A percentile compares a stretch with the other conserved stretches of the same genome.
Evolutionary conservation across 768 basidiomycete species (phyloP).

Genomic region (Leccinum imitatum): DNA sequence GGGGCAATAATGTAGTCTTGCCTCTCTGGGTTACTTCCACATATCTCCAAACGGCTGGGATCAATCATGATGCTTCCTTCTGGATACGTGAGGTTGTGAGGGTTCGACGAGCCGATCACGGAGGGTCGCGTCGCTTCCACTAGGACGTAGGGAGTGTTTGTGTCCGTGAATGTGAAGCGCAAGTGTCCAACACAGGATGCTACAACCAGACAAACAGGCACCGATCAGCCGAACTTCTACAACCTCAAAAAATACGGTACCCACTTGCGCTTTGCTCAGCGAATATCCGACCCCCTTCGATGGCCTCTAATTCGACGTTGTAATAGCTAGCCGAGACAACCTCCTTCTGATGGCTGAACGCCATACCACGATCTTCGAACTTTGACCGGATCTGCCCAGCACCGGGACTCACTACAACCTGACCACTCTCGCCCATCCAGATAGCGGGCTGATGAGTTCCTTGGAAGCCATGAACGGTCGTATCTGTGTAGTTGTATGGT

Average conservation of each 20-base stretch:
- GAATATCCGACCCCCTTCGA: conserved; percentile 48
- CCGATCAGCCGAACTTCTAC: conserved; percentile 1
- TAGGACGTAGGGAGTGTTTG: conserved; percentile 53
- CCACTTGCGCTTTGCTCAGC: conserved; percentile 64
- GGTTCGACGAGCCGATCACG: conserved; percentile 52
- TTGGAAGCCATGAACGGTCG: conserved; percentile 67
- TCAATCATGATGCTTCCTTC: conserved; percentile 50
- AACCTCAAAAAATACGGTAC: conserved; percentile 21
- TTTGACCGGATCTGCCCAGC: conserved; percentile 45
- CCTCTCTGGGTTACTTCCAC: conserved; percentile 63
- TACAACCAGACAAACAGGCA: conserved; percentile 24
- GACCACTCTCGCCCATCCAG: conserved; percentile 84
- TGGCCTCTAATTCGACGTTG: conserved; percentile 53
- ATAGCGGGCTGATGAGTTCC: conserved; percentile 85
- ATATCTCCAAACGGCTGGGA: conserved; percentile 46
- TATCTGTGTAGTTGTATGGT: conserved; percentile 66
- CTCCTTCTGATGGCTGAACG: conserved; percentile 54
- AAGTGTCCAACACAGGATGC: conserved; percentile 77
- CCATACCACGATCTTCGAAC: conserved; percentile 61
- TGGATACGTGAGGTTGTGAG: conserved; percentile 51
- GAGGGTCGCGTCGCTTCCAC: conserved; percentile 67
- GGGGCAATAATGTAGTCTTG: conserved; percentile 73
- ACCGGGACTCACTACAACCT: conserved; percentile 61
- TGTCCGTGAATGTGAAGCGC: conserved; percentile 60
- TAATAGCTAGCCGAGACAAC: conserved; percentile 56